These are phyloP conservation scores for Isoetes engelmannii DNA, from an alignment of 83 land plant genomes.

Conservation along the genomic window DNA sequence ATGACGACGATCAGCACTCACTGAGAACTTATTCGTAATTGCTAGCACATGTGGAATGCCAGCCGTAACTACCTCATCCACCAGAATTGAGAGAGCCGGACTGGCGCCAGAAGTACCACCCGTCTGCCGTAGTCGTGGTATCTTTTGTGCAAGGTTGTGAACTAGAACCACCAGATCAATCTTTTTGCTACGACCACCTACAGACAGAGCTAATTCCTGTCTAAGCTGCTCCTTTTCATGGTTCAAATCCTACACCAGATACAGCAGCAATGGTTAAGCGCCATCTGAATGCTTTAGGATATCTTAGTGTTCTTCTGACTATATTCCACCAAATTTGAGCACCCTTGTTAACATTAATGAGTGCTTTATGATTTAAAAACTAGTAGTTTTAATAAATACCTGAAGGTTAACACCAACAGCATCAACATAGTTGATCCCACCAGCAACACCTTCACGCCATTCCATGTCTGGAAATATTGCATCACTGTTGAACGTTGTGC, in stretches of 20 bases:
- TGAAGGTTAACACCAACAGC: constrained; percentile 77
- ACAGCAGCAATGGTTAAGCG: not conserved
- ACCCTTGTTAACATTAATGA: constrained; percentile 2
- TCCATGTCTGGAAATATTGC: constrained; percentile 47
- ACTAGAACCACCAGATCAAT: constrained; percentile 77
- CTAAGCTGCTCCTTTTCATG: constrained; percentile 51
- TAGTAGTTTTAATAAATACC: constrained; percentile 27
- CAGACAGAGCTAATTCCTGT: constrained; percentile 61
- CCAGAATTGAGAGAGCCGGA: constrained; percentile 70
- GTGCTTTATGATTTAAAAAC: not conserved
- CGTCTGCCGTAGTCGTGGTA: constrained; percentile 49
- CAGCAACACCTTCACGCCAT: constrained; percentile 49
- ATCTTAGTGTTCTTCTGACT: too few species aligned
- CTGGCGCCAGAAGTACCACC: constrained; percentile 24
- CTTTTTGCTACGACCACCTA: constrained; percentile 48
- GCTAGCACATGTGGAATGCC: constrained; percentile 80
- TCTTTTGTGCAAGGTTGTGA: constrained; percentile 76
- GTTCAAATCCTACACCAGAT: constrained; percentile 55
- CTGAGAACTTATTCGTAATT: constrained; percentile 86
- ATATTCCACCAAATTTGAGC: not conserved
- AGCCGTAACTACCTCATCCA: constrained; percentile 68
- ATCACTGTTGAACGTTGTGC: constrained; percentile 17
- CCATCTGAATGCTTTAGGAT: too few species aligned
- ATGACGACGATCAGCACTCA: constrained; percentile 84
- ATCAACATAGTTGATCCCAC: constrained; percentile 72